Percentiles rank a stretch among this genome's conserved stretches.
Evolutionary conservation across 106 monocot species (phyloP).

Genomic region (Allium sativum): DNA sequence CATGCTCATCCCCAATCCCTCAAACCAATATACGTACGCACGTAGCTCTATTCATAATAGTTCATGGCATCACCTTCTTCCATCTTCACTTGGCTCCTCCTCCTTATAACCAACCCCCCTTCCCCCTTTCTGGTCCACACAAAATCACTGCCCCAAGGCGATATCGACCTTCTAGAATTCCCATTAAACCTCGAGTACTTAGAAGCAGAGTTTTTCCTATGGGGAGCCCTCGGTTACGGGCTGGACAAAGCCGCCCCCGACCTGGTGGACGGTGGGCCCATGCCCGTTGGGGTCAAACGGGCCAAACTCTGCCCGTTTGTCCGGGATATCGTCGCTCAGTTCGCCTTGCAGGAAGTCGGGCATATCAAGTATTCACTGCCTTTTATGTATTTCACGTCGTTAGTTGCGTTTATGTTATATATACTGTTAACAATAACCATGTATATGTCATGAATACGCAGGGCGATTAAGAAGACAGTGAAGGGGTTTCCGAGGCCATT

Average conservation of each 20-base stretch:
- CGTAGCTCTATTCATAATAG: too few species aligned
- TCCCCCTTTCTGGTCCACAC: not conserved
- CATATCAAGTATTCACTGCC: conserved; percentile 32
- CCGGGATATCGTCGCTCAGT: conserved; percentile 32
- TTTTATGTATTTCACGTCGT: not conserved
- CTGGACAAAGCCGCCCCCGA: too few species aligned
- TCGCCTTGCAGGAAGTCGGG: conserved; percentile 66
- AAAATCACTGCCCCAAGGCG: not conserved
- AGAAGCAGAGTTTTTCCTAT: too few species aligned
- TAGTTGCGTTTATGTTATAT: not conserved
- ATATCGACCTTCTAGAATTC: too few species aligned
- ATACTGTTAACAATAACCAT: too few species aligned
- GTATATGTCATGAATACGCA: conserved; percentile 8
- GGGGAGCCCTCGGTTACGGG: too few species aligned
- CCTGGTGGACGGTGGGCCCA: too few species aligned
- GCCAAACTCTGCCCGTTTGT: conserved; percentile 35
- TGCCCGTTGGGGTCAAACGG: conserved; percentile 36
- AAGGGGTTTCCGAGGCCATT: conserved; percentile 43
- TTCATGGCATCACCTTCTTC: not conserved
- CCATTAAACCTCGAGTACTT: too few species aligned
- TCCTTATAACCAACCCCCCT: not conserved
- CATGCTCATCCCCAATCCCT: too few species aligned
- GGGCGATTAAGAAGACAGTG: conserved; percentile 29
- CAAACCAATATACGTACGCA: too few species aligned
- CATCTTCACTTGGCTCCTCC: not conserved